These are phyloP conservation scores for Vitis rupestris DNA, from an alignment of 164 flowering plant species.

Conservation along the genomic window DNA sequence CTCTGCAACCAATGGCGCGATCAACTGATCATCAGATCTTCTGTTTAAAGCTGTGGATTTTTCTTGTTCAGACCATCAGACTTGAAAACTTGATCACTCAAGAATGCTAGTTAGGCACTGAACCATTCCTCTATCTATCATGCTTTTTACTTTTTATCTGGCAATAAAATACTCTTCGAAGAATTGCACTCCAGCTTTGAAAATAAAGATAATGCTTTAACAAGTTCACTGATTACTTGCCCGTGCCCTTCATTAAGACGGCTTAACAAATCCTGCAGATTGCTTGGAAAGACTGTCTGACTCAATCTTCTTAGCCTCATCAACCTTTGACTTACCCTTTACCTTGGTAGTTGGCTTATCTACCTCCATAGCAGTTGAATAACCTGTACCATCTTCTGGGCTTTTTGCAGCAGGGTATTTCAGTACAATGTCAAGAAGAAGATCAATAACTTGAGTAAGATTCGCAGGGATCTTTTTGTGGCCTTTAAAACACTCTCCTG, in stretches of 20 bases:
- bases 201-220: constrained; percentile 57
- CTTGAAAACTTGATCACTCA: constrained; percentile 16
- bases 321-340: constrained; percentile 89
- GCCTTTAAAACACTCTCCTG: constrained; percentile 59
- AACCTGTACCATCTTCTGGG: constrained; percentile 33
- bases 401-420: constrained; percentile 40
- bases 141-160: constrained; percentile 71
- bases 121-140: constrained; percentile 87
- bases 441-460: constrained; percentile 80
- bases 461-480: constrained; percentile 78
- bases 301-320: constrained; percentile 46
- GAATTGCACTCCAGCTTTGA: constrained; percentile 54
- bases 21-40: constrained; percentile 50
- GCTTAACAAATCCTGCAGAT: constrained; percentile 70
- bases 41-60: constrained; percentile 41
- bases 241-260: constrained; percentile 89
- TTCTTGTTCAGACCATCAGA: constrained; percentile 26
- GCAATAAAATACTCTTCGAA: constrained; percentile 42
- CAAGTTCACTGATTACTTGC: constrained; percentile 74
- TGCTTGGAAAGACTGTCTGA: constrained; percentile 45
- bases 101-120: constrained; percentile 67
- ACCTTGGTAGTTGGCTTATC: constrained; percentile 64
- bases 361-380: constrained; percentile 61
- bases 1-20: constrained; percentile 27
- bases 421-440: constrained; percentile 74